A percentile compares a stretch with the other conserved stretches of the same genome.
These are phyloP conservation scores for Paraphoma chrysanthemicola DNA, from an alignment of 2,329 filamentous ascomycete species.

Conservation along the genomic window DNA sequence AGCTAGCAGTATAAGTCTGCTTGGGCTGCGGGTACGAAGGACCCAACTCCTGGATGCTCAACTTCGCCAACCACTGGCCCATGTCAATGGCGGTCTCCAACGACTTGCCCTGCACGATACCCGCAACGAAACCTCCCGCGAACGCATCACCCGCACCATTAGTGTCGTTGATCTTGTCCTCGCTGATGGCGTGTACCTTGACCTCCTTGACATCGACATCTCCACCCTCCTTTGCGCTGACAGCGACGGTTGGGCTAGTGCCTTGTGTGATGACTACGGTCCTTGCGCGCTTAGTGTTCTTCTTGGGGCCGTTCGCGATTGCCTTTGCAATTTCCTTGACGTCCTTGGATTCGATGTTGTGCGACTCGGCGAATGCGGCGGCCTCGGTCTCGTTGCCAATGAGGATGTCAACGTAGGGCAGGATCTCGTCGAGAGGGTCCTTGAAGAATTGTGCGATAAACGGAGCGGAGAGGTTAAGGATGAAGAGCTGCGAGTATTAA, in stretches of 20 bases:
- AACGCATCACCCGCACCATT: constrained; percentile 98
- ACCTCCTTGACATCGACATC: constrained; percentile 73
- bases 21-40: constrained; percentile 72
- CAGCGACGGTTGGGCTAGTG: constrained; percentile 87
- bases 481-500: constrained; percentile 63
- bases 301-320: constrained; percentile 89
- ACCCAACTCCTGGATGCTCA: constrained; percentile 94
- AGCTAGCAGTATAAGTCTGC: constrained; percentile 49
- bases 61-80: constrained; percentile 93
- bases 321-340: constrained; percentile 84
- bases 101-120: constrained; percentile 82
- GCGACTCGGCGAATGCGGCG: constrained; percentile 82
- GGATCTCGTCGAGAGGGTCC: constrained; percentile 83
- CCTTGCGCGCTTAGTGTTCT: constrained; percentile 83
- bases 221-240: constrained; percentile 71
- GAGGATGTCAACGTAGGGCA: constrained; percentile 93
- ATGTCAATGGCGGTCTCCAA: constrained; percentile 83
- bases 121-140: constrained; percentile 90
- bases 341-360: constrained; percentile 75
- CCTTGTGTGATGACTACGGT: constrained; percentile 94
- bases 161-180: constrained; percentile 87
- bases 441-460: constrained; percentile 99
- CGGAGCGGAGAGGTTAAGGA: constrained; percentile 90
- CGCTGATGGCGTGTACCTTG: constrained; percentile 79
- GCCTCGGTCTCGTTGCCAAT: constrained; percentile 98